Conservation (phyloP, 2,329 filamentous ascomycete genomes). For the Lecanicillium sp. region DNA sequence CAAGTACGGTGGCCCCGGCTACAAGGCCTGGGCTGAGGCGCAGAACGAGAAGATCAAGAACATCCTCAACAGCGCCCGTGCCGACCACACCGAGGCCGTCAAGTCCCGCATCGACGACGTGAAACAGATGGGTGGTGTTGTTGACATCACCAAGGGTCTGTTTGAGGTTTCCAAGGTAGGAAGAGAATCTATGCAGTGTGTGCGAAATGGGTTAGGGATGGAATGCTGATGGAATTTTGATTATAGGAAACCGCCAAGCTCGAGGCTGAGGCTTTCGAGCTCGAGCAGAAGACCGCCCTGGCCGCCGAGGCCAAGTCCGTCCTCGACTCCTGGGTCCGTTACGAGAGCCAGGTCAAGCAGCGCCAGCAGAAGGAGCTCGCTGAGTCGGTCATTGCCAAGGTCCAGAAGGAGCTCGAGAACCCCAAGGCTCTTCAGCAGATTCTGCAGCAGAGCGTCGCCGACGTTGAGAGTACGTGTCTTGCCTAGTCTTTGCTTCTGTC, state of each 20-base stretch:
- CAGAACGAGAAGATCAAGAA: slow-evolving; percentile 89
- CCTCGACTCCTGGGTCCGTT: slow-evolving; percentile 96
- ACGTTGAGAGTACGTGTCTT: slow-evolving; percentile 77
- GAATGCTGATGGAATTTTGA: not conserved
- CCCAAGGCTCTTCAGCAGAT: slow-evolving; percentile 97
- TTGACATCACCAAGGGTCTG: slow-evolving; percentile 93
- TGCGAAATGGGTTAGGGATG: slow-evolving; percentile 1
- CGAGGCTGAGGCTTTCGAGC: slow-evolving; percentile 91
- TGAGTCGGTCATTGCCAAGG: slow-evolving; percentile 89
- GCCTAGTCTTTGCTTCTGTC: not conserved
- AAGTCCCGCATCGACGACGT: slow-evolving; percentile 91
- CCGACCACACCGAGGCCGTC: slow-evolving; percentile 92
- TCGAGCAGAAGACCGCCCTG: slow-evolving; percentile 91
- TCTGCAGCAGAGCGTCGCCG: slow-evolving; percentile 88
- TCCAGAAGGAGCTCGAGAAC: slow-evolving; percentile 97
- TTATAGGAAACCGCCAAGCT: slow-evolving; percentile 87
- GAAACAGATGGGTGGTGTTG: slow-evolving; percentile 86
- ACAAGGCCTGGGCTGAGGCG: slow-evolving; percentile 83
- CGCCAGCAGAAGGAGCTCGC: slow-evolving; percentile 96
- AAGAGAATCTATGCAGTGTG: slow-evolving; percentile 1
- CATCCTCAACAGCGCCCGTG: slow-evolving; percentile 88
- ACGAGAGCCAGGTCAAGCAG: slow-evolving; percentile 98
- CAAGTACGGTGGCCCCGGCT: slow-evolving; percentile 88
- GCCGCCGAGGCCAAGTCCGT: slow-evolving; percentile 90
- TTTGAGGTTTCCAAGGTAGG: slow-evolving; percentile 96